Conservation (phyloP, 768 basidiomycete species). For the Lentinula edodes region DNA sequence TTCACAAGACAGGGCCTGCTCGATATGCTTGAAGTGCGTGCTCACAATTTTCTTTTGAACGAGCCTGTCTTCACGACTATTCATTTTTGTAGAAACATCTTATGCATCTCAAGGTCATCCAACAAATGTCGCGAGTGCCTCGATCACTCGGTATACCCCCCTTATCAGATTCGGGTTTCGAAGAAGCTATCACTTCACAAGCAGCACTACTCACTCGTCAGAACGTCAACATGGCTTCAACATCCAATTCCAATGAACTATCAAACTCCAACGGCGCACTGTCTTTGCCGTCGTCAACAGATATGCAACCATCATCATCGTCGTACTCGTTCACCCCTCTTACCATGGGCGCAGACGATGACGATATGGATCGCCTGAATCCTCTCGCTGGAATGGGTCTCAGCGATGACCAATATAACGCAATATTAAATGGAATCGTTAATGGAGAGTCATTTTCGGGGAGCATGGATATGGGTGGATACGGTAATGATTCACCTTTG, state of each 20-base stretch:
- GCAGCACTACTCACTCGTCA: slow-evolving; percentile 14
- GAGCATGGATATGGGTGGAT: slow-evolving; percentile 22
- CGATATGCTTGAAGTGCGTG: slow-evolving; percentile 81
- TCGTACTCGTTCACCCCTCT: slow-evolving; percentile 9
- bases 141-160: slow-evolving; percentile 65
- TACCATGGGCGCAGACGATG: slow-evolving; percentile 24
- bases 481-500: slow-evolving; percentile 13
- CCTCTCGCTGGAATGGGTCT: slow-evolving; percentile 86
- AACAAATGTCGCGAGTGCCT: slow-evolving; percentile 64
- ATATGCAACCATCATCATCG: slow-evolving; percentile 10
- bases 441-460: slow-evolving; percentile 55
- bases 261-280: slow-evolving; percentile 1
- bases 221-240: background rate
- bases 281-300: background rate
- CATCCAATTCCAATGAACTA: slow-evolving; percentile 9
- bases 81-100: slow-evolving; percentile 57
- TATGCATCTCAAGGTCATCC: slow-evolving; percentile 81
- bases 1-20: slow-evolving; percentile 92
- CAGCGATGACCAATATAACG: slow-evolving; percentile 81
- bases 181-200: slow-evolving; percentile 47
- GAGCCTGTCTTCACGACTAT: background rate
- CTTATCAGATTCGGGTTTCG: slow-evolving; percentile 47
- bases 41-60: background rate
- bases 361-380: slow-evolving; percentile 61
- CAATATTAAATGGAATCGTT: slow-evolving; percentile 71